Conservation (phyloP, 2,329 filamentous ascomycete genomes). For the Paecilomyces fulvus region DNA sequence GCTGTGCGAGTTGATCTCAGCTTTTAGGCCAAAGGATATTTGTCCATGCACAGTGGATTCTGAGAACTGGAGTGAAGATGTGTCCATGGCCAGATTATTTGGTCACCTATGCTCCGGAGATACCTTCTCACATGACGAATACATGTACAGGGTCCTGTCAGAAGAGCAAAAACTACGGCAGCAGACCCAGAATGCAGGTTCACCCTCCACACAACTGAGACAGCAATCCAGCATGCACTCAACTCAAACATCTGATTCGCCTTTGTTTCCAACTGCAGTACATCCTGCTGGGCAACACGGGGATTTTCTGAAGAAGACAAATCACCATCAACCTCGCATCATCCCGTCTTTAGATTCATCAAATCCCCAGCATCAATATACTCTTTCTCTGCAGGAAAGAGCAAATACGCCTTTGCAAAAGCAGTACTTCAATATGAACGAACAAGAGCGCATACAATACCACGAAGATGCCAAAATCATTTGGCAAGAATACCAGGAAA, state of each 20-base stretch:
- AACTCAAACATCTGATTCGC: background rate
- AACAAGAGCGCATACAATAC: background rate
- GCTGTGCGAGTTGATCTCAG: conserved; percentile 59
- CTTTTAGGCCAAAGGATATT: conserved; percentile 65
- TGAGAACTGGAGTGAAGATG: conserved; percentile 51
- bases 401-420: background rate
- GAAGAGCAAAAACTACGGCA: conserved; percentile 12
- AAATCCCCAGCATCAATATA: too few relatives aligned
- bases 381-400: background rate
- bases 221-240: background rate
- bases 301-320: background rate
- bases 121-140: conserved; percentile 56
- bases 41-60: conserved; percentile 72
- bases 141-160: conserved; percentile 43
- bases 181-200: conserved; percentile 4
- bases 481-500: background rate
- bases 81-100: conserved; percentile 63
- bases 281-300: background rate
- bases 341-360: background rate
- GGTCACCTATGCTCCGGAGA: conserved; percentile 56
- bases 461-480: background rate
- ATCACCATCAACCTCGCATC: background rate
- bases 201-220: background rate
- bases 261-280: background rate
- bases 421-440: background rate